Conservation (phyloP, 2,329 filamentous ascomycete species). For the Venturia carpophila region DNA sequence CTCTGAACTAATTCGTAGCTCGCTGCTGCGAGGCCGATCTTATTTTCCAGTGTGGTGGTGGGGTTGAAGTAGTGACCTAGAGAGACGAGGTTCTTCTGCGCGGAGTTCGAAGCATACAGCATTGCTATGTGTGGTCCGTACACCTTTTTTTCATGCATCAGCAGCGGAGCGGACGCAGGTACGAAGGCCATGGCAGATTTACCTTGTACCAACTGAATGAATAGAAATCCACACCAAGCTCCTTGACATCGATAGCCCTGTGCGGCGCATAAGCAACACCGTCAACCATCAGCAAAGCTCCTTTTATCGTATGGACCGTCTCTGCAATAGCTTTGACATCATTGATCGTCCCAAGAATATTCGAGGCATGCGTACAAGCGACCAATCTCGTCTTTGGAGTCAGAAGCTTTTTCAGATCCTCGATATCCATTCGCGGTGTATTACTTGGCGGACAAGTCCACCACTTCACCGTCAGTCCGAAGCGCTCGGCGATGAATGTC, state of each 20-base stretch:
- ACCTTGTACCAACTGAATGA: slow-evolving; percentile 72
- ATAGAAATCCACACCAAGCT: slow-evolving; percentile 66
- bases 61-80: slow-evolving; percentile 63
- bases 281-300: slow-evolving; percentile 60
- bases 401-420: slow-evolving; percentile 52
- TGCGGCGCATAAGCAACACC: slow-evolving; percentile 72
- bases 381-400: slow-evolving; percentile 60
- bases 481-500: slow-evolving; percentile 57
- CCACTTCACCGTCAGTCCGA: slow-evolving; percentile 59
- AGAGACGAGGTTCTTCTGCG: slow-evolving; percentile 49
- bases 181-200: background rate
- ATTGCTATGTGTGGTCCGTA: slow-evolving; percentile 69
- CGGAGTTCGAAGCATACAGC: slow-evolving; percentile 55
- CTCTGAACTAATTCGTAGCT: slow-evolving; percentile 63
- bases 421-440: slow-evolving; percentile 52
- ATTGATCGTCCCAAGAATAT: slow-evolving; percentile 65
- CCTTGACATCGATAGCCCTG: slow-evolving; percentile 58
- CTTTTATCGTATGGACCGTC: slow-evolving; percentile 42
- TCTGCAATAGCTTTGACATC: slow-evolving; percentile 51
- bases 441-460: slow-evolving; percentile 43
- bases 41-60: slow-evolving; percentile 52
- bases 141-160: slow-evolving; percentile 23
- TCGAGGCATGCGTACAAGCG: slow-evolving; percentile 64
- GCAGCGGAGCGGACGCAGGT: background rate
- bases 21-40: slow-evolving; percentile 59